A percentile compares a stretch with the other conserved stretches of the same genome.
These are phyloP conservation scores for Rosellinia necatrix DNA, from an alignment of 2,329 filamentous ascomycete genomes.

Conservation along the genomic window DNA sequence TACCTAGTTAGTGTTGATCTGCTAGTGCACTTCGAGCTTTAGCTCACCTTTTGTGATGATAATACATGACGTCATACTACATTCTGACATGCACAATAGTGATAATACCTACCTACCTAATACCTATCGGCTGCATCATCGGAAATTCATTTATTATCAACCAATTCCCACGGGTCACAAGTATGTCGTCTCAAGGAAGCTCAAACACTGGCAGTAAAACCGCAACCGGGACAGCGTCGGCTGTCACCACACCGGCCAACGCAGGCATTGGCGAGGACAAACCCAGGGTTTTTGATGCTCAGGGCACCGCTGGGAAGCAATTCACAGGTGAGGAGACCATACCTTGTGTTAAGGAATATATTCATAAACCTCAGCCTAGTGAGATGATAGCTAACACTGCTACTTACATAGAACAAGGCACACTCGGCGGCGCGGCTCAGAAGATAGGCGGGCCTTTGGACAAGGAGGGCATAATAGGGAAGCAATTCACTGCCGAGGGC, in stretches of 20 bases:
- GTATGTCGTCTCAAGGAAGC: slow-evolving; percentile 40
- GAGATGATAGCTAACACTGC: no score
- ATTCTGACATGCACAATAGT: no score
- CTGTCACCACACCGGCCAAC: slow-evolving; percentile 39
- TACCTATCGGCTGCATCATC: no score
- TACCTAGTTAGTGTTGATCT: no score
- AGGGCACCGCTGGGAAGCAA: slow-evolving; percentile 58
- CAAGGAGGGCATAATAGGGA: slow-evolving; percentile 58
- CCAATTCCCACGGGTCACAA: no score
- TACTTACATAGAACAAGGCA: slow-evolving; percentile 47
- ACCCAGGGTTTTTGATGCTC: slow-evolving; percentile 52
- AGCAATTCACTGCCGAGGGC: slow-evolving; percentile 59
- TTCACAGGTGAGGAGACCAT: slow-evolving; percentile 52
- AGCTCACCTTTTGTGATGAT: no score
- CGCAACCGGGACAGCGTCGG: slow-evolving; percentile 36
- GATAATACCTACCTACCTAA: no score
- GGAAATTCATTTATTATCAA: no score
- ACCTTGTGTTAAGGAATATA: background rate
- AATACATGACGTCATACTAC: no score
- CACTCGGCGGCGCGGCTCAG: slow-evolving; percentile 55
- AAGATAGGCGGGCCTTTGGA: slow-evolving; percentile 55
- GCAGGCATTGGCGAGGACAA: slow-evolving; percentile 39
- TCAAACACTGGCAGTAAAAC: slow-evolving; percentile 41
- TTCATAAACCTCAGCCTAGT: background rate
- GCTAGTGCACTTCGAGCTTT: no score